Evolutionary conservation across 2,329 filamentous ascomycete species (phyloP).

Genomic region (Penicillium sp.): DNA sequence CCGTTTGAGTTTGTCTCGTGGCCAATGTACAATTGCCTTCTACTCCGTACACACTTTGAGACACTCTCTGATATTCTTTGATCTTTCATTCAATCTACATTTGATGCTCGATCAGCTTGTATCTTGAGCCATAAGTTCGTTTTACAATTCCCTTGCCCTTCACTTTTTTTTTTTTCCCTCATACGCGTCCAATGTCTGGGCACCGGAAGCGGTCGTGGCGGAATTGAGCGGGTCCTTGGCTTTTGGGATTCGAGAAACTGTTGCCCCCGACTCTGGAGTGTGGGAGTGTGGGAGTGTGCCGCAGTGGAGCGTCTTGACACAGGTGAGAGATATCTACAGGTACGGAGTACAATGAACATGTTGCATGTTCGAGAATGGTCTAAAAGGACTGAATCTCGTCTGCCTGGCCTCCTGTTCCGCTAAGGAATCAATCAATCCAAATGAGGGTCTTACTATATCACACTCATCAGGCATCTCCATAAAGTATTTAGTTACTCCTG

Average conservation of each 20-base stretch:
- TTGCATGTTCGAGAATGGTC: neutral
- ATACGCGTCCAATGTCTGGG: conserved; percentile 12
- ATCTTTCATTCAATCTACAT: no score
- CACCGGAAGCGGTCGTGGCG: conserved; percentile 19
- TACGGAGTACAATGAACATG: neutral
- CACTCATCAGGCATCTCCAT: neutral
- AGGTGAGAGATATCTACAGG: neutral
- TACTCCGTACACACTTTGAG: neutral
- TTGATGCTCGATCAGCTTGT: no score
- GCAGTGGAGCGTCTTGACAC: neutral
- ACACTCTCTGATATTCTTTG: neutral
- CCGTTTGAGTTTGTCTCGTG: conserved; percentile 3
- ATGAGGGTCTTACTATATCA: neutral
- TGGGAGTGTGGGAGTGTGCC: neutral
- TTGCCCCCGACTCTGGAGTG: conserved; percentile 18
- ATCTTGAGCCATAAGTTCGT: neutral
- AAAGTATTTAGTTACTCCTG: neutral
- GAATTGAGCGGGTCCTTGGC: conserved; percentile 13
- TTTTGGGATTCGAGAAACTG: conserved; percentile 8
- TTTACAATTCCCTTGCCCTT: neutral
- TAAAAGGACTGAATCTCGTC: neutral
- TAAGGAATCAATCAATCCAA: neutral
- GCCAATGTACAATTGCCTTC: conserved; percentile 1
- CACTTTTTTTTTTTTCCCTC: neutral
- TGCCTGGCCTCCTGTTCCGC: neutral